Evolutionary conservation across 1,139 yeast species (phyloP), one percentile per base, ranked within the genome.

Genomic region (Zhuliangozyma blackwelliae): DNA sequence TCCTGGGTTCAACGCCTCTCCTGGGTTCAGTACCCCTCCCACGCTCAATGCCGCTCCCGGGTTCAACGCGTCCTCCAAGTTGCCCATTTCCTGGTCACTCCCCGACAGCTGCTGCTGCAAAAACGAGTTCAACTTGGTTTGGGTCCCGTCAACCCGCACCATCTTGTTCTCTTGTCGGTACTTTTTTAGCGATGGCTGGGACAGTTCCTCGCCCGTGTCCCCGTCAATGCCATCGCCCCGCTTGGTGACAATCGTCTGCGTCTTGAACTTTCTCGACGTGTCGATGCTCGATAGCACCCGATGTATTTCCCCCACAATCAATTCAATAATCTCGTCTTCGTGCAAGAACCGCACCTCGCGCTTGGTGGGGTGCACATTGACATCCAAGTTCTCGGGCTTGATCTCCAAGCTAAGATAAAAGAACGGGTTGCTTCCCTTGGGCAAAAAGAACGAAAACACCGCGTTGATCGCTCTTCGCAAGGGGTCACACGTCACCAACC

Each of bases 341-440:
- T 80, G 61, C 27, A 92, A 63, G 55, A 94, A 89, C 35, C 95
- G 61, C 1, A 94, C 97, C 51, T 92, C 97, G 37, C 94, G 71
- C 51, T 92, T 92, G 0, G 98, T 92, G 0, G 99, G 99, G 53
- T 94, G 98, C 8, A 94, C 81, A 55, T 92, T 92, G 9, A 92
- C 98, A 55, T 92, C 99, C 10, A 92, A 68, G 41, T 82, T 81
- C 26, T 63, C 65, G 1, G 97, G 86, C 13, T 70, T 65, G 5
- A 92, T 77, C 28, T 68, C 67, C 19, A 92, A 55, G 33, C 87
- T 72, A 37, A 92, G 46, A 57, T 89, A 92, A 1, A 87, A 72
- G 54, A 92, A 92, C 0, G 96, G 85, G 45, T 74, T 79, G 33
- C 75, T 76, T 0, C 95, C 95, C 45, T 82, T 85, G 0, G 97